Percentiles rank a stretch among this genome's conserved stretches.
phyloP scores from a whole-genome alignment of 306 rosid genomes.

The Hippophae rhamnoides region DNA sequence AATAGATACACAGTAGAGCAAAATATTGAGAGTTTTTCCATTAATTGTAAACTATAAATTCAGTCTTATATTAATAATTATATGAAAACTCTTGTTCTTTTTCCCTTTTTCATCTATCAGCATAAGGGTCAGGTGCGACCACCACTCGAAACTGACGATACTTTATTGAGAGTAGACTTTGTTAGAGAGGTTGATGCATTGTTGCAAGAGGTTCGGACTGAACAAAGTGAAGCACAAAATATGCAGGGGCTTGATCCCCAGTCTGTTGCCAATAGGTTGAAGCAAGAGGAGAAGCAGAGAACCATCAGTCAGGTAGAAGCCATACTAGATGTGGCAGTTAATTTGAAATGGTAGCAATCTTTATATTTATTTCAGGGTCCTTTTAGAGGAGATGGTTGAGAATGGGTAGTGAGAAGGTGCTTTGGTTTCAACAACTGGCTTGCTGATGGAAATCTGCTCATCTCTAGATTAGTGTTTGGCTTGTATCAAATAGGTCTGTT shows the following conservation, averaged over 20 bases:
- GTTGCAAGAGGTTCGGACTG: conserved; percentile 61
- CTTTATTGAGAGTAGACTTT: conserved; percentile 74
- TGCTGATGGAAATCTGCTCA: too few species aligned
- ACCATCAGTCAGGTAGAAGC: conserved; percentile 66
- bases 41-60: too few species aligned
- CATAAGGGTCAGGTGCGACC: conserved; percentile 66
- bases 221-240: conserved; percentile 26
- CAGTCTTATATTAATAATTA: too few species aligned
- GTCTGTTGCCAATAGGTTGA: conserved; percentile 71
- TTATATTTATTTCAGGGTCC: conserved; percentile 2
- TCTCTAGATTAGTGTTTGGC: too few species aligned
- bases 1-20: too few species aligned
- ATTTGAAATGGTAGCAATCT: conserved; percentile 51
- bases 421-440: neutral
- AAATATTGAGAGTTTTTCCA: too few species aligned
- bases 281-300: conserved; percentile 79
- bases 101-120: conserved; percentile 21
- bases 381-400: neutral
- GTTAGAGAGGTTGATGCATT: conserved; percentile 82
- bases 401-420: neutral
- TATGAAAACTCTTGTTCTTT: too few species aligned
- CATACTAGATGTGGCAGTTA: conserved; percentile 61
- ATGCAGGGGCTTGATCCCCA: conserved; percentile 52
- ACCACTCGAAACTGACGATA: conserved; percentile 51
- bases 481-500: too few species aligned